Evolutionary conservation across 2,329 filamentous ascomycete species (phyloP).

Genomic region (Tolypocladium cylindrosporum): DNA sequence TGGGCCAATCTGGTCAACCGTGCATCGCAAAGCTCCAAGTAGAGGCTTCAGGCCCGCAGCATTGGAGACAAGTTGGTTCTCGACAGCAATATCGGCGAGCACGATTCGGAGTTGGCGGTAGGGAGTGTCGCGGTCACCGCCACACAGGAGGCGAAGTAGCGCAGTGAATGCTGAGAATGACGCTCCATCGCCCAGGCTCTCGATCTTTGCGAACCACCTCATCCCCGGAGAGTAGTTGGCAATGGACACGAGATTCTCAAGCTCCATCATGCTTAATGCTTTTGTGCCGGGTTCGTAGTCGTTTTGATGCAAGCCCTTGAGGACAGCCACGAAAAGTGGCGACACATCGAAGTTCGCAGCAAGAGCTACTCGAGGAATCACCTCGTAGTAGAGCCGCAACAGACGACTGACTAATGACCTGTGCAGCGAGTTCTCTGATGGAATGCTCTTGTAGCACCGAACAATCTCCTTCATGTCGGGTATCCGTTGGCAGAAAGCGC

Average conservation of each 20-base stretch:
- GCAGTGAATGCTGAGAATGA: conserved; percentile 58
- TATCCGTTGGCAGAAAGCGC: conserved; percentile 68
- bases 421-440: conserved; percentile 61
- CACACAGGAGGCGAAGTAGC: conserved; percentile 42
- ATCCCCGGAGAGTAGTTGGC: conserved; percentile 73
- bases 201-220: conserved; percentile 78
- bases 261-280: conserved; percentile 57
- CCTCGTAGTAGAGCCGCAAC: conserved; percentile 74
- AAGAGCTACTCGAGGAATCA: conserved; percentile 68
- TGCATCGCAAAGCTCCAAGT: conserved; percentile 22
- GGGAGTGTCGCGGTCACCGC: conserved; percentile 16
- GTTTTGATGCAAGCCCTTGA: conserved; percentile 50
- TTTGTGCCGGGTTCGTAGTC: conserved; percentile 37
- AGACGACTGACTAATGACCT: conserved; percentile 71
- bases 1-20: conserved; percentile 7
- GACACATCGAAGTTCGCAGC: conserved; percentile 86
- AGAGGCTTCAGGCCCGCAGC: conserved; percentile 37
- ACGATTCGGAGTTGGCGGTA: conserved; percentile 41
- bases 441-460: conserved; percentile 58
- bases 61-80: conserved; percentile 55
- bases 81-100: conserved; percentile 49
- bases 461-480: conserved; percentile 78
- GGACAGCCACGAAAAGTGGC: conserved; percentile 56
- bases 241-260: conserved; percentile 73
- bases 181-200: conserved; percentile 39